Base-by-base conservation (phyloP, 2,329 filamentous ascomycete species). In the Penicillium freii region DNA sequence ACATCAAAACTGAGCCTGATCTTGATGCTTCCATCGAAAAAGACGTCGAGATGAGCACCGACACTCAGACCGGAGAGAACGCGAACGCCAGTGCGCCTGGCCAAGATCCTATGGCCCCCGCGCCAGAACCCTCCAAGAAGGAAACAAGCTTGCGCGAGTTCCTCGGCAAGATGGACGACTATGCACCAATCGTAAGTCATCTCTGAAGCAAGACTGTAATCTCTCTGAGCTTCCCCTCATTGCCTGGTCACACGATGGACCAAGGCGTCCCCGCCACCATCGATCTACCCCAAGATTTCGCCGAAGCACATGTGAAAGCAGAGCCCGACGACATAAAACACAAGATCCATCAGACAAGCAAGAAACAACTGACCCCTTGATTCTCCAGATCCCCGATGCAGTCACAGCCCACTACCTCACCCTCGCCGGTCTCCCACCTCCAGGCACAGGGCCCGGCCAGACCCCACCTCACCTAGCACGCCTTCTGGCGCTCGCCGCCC, bases 341-440 rank as follows among this genome's bases (percentile, higher is more conserved):
- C 17, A 27, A 17, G 7, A 52, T 9, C 31, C 4, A 17, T 21
- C 21, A 17, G 31, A 38, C 56, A 51, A 45, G 17, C 17, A 52
- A 33, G 54, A 11, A 48, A 50, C 29, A 38, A 57, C 60, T 64
- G 58, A 62, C 54, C 4, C 6, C 5, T 40, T n/a, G 44, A 44
- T 51, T 51, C n/a, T 34, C 36, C 67, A 96, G 91, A 97, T 99
- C 67, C 94, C 94, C 45, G 94, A 99, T 72, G 94, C 94, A 21
- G 94, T 99, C 23, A 97, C 92, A 62, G 88, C 96, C 74, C 97
- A 97, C 82, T 99, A 99, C 79, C 90, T 99, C 79, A 96, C 93
- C 38, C 89, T 95, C 67, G 92, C 93, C 64, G 94, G 94, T 52
- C 90, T 99, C 4, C 92, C 94, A 34, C 93, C 93, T 1, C 92